Evolutionary conservation across 2,329 filamentous ascomycete species (phyloP), one percentile per base, ranked within the genome.

Genomic region (Fusarium succisae): DNA sequence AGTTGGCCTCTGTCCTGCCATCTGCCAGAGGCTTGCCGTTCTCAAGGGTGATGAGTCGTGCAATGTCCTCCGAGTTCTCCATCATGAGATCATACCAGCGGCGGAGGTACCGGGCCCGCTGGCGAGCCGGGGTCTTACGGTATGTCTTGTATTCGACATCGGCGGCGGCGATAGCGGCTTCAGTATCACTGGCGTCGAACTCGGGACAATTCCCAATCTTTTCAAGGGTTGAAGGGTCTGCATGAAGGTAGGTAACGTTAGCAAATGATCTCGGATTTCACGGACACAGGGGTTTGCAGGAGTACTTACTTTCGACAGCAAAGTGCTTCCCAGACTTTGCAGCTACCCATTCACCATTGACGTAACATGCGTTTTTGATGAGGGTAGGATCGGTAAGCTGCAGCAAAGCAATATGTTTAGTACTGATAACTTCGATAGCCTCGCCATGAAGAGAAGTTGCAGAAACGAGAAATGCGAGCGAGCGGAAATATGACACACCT

Each of bases 281-380:
- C 38, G 38, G n/a, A 37, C 24, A 24, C 28, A 39, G 51, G 47
- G 63, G 37, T 59, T 61, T 57, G 61, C 56, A 64, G 69, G 66
- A 57, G 55, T 38, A 72, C 79, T 66, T 83, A 91, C 90, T 90
- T 74, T 87, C 86, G 65, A 95, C 91, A 77, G 93, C 88, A 80
- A 95, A 96, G 50, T 89, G 93, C 86, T 93, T 88, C 72, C 91
- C 91, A 4, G 92, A 93, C 77, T 90, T 88, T 69, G 93, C 92
- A 75, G 85, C 85, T 65, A 94, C 88, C 91, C 93, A 96, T 86
- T 94, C 86, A 78, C 93, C 93, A 81, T 95, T 93, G 79, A 95
- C 89, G 79, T 92, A 95, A 69, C 89, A 87, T 80, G 92, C 87
- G 71, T 88, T 88, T 82, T 93, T 94, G 77, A 95, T 86, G 56